Conservation (phyloP, 1,139 yeast species). For the Nakaseomyces glabratus region DNA sequence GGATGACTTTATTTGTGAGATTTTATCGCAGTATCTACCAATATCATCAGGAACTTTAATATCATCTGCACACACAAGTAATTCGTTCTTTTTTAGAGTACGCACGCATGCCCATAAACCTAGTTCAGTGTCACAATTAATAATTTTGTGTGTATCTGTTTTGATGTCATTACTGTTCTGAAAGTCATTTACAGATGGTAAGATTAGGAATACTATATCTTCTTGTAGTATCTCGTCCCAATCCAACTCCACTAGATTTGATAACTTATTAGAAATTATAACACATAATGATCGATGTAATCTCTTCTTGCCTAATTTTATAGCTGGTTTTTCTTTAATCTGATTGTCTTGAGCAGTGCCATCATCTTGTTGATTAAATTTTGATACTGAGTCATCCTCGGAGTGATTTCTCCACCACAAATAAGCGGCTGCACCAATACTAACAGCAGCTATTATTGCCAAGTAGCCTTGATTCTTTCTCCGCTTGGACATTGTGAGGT, state of each 20-base stretch:
- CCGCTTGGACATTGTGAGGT: too few species aligned
- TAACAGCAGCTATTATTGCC: constrained; percentile 9
- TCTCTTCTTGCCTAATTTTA: not conserved
- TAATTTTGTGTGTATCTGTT: constrained; percentile 26
- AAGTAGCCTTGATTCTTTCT: too few species aligned
- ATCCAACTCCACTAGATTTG: constrained; percentile 13
- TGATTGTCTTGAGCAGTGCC: not conserved
- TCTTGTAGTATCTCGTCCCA: constrained; percentile 23
- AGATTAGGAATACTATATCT: constrained; percentile 18
- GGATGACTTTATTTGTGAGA: constrained; percentile 14
- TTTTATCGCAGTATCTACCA: constrained; percentile 24
- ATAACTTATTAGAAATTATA: constrained; percentile 15
- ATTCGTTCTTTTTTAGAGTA: constrained; percentile 31
- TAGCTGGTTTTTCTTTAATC: not conserved
- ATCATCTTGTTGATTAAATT: not conserved
- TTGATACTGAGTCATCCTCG: not conserved
- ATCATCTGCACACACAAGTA: constrained; percentile 31
- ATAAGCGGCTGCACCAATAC: constrained; percentile 9
- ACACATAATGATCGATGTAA: constrained; percentile 12
- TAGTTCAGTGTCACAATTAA: constrained; percentile 33
- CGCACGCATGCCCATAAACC: constrained; percentile 39
- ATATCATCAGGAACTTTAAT: constrained; percentile 29
- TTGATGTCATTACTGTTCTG: constrained; percentile 6
- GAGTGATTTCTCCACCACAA: not conserved
- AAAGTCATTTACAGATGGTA: constrained; percentile 15